Evolutionary conservation across 352 stramenopile genomes (phyloP).

Genomic region (Phytophthora tentaculata): DNA sequence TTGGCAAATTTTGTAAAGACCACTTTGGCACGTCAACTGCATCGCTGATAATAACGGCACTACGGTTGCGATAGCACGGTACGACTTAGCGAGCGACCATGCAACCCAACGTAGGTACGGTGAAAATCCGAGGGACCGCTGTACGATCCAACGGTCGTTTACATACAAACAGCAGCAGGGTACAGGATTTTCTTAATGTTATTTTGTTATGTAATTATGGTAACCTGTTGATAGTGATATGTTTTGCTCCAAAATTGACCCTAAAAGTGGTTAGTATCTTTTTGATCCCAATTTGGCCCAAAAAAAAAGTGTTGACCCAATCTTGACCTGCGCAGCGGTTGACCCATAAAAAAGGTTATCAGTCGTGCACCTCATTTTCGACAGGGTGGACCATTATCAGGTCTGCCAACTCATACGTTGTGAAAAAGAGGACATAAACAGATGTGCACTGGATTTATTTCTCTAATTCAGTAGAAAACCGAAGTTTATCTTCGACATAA

Average conservation of each 20-base stretch:
- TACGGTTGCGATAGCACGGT: not conserved
- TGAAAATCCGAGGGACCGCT: not conserved
- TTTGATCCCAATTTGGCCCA: conserved; percentile 1
- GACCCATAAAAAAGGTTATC: conserved; percentile 1
- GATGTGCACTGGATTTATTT: too few relatives aligned
- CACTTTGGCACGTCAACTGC: not conserved
- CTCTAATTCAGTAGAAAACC: too few relatives aligned
- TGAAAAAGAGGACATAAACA: too few relatives aligned
- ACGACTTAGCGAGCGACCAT: conserved; percentile 2
- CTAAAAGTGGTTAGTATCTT: not conserved
- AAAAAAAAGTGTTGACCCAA: conserved; percentile 6
- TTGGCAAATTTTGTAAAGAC: not conserved
- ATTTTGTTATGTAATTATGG: not conserved
- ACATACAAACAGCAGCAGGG: not conserved
- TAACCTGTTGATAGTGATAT: not conserved
- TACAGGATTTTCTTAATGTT: not conserved
- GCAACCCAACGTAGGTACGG: not conserved
- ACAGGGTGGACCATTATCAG: too few relatives aligned
- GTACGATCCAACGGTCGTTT: not conserved
- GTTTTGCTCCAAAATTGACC: not conserved
- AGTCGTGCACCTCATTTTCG: too few relatives aligned
- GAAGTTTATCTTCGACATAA: too few relatives aligned
- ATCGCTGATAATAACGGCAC: not conserved
- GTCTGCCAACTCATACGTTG: too few relatives aligned
- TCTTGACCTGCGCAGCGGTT: conserved; percentile 5